Evolutionary conservation across 208 protist species (phyloP).

Genomic region (Trypanosoma congolense): DNA sequence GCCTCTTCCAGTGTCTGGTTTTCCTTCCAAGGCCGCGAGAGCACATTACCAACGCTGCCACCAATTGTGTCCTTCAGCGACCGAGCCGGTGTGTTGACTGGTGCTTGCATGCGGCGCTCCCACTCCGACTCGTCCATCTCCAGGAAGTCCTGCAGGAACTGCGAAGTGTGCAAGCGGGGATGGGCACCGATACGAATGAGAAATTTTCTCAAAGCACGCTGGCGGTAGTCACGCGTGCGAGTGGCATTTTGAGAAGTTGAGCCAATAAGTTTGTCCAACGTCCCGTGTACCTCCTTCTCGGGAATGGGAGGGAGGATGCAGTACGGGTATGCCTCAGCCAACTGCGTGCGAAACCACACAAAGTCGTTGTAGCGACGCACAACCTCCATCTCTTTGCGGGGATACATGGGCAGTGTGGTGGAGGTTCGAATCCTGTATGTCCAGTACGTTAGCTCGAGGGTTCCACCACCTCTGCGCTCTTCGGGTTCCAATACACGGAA

Average conservation of each 20-base stretch:
- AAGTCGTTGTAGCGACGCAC: conserved; percentile 89
- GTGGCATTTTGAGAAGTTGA: conserved; percentile 16
- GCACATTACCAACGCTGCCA: conserved; percentile 17
- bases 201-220: conserved; percentile 68
- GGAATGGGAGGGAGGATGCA: conserved; percentile 87
- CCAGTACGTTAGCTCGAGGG: conserved; percentile 81
- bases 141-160: conserved; percentile 70
- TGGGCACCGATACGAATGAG: conserved; percentile 72
- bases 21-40: conserved; percentile 23
- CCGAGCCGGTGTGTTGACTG: conserved; percentile 24
- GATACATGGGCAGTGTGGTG: conserved; percentile 28
- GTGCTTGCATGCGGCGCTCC: conserved; percentile 43
- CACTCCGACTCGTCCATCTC: conserved; percentile 68
- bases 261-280: conserved; percentile 44
- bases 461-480: conserved; percentile 48
- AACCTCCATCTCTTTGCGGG: conserved; percentile 26
- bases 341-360: conserved; percentile 62
- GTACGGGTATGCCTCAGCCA: conserved; percentile 59
- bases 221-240: conserved; percentile 68
- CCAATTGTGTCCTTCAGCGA: conserved; percentile 18
- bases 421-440: conserved; percentile 50
- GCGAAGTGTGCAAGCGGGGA: conserved; percentile 42
- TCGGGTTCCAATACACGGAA: conserved; percentile 38
- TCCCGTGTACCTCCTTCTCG: conserved; percentile 80
- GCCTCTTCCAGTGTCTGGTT: background rate